Evolutionary conservation across 192 early-diverging fungal genomes (phyloP), one percentile per base, ranked within the genome.

Genomic region (Gryganskiella cystojenkinii): DNA sequence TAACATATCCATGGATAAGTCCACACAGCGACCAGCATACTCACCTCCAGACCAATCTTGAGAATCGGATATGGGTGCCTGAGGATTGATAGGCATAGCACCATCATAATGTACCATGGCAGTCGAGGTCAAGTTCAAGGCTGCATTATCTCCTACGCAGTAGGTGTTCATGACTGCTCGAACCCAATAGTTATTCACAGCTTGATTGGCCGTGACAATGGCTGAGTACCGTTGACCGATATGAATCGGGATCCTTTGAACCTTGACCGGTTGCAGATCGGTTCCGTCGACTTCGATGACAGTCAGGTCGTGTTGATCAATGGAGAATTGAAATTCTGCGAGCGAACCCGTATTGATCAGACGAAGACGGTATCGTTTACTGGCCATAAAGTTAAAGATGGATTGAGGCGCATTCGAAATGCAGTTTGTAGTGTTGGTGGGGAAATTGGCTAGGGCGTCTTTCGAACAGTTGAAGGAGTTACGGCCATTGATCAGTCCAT

Each of bases 171-270:
- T 66, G 15, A 46, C 59, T 8, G 71, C 70, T 27, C 71, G 70
- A 33, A 75, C 65, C 65, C 68, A 70, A 50, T 81, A 83, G 40
- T 70, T 83, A 25, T 49, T 61, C n/a, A 74, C 46, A 8, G 71
- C 37, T 40, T 84, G 65, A 49, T 83, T 75, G 11, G 84, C 79
- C 1, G 63, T 51, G 28, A 85, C 81, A 5, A 85, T 67, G 3
- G 69, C 72, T 2, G 84, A 85, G 64, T 81, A 82, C 4, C 84
- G 79, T 49, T 85, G 84, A 2, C 59, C 84, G 20, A 74, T 64
- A 50, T 71, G 49, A 24, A 85, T 73, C 1, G 71, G 67, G 11
- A 85, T 24, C 1, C 64, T 49, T 24, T 67, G 25, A 1, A 83
- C 60, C 4, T 44, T 44, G 17, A 64, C 56, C 4, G 57, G 65